Base-by-base conservation (phyloP, 345 rosid genomes). In the Laguncularia racemosa region DNA sequence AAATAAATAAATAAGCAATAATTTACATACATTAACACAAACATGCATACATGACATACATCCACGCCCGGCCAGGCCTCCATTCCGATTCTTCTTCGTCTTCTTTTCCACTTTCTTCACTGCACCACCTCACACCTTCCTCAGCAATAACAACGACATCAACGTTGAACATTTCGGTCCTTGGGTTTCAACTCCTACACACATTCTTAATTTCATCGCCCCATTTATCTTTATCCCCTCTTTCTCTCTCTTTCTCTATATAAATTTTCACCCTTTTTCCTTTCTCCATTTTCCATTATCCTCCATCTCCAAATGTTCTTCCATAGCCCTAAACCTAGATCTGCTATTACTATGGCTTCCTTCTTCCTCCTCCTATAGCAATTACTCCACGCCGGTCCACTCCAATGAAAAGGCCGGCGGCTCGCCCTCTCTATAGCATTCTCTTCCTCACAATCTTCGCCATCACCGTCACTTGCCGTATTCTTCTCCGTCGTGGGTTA, bases 391-490 rank as follows among this genome's bases (percentile, higher is more conserved):
- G 51, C 20, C 59, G 50, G 53, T 52, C 59, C 16, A 53, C 46
- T 8, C 59, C 67, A 57, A 91, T 88, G 88, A 91, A 91, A 71
- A 75, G 86, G 62, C 78, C 98, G 48, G 73, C 98, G 48, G 73
- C 79, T 38, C 82, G 90, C 40, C 88, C 92, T 46, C 64, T 85
- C 53, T 67, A 76, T 55, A 79, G 83, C 61, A 67, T 82, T 52
- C 65, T 88, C 12, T 53, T 88, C 43, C 82, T 91, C 69, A 56
- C 74, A 1, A 71, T 71, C 58, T 65, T 88, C 72, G 78, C 82
- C 58, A 64, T 67, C 18, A 75, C 84, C 6, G 81, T 88, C 51
- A 76, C 71, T 61, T 82, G 68, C 64, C 78, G 90, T 65, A 65
- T 76, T 14, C 67, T 67, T 52, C 76, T 71, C 63, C 78, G 74